These are phyloP conservation scores for Ustilaginoidea virens DNA, from an alignment of 2,329 filamentous ascomycete genomes.

Conservation along the genomic window DNA sequence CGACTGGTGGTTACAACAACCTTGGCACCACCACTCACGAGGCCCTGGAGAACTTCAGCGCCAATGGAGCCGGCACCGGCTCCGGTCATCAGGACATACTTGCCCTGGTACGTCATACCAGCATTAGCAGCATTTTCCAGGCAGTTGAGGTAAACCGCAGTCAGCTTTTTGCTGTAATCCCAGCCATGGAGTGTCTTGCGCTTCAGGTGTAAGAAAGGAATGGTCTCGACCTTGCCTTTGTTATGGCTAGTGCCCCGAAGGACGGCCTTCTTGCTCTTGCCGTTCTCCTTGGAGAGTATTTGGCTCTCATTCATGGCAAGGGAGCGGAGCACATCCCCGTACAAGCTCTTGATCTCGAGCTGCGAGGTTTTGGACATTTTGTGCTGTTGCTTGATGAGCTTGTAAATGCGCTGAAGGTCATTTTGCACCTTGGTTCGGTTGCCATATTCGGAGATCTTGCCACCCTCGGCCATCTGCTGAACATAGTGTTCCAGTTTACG, in stretches of 20 bases:
- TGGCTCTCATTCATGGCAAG: slow-evolving; percentile 96
- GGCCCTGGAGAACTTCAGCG: slow-evolving; percentile 86
- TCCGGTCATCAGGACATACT: slow-evolving; percentile 96
- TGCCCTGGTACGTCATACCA: slow-evolving; percentile 84
- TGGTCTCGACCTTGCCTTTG: slow-evolving; percentile 92
- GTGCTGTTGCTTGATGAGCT: slow-evolving; percentile 96
- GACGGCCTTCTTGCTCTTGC: slow-evolving; percentile 41
- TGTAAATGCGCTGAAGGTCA: slow-evolving; percentile 88
- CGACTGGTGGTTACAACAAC: slow-evolving; percentile 93
- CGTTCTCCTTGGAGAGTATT: slow-evolving; percentile 79
- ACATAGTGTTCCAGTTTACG: slow-evolving; percentile 98
- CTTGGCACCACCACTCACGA: slow-evolving; percentile 93
- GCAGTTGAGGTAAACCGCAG: slow-evolving; percentile 80
- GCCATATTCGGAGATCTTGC: slow-evolving; percentile 96
- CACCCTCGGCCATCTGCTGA: slow-evolving; percentile 93
- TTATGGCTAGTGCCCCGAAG: slow-evolving; percentile 38
- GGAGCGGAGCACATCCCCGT: slow-evolving; percentile 86
- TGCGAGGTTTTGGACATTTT: slow-evolving; percentile 94
- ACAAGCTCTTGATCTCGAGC: slow-evolving; percentile 88
- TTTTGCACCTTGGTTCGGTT: slow-evolving; percentile 97
- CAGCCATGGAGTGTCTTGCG: slow-evolving; percentile 85
- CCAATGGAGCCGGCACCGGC: slow-evolving; percentile 96
- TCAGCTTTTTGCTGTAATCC: slow-evolving; percentile 99
- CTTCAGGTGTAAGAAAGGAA: slow-evolving; percentile 95
- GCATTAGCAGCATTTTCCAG: slow-evolving; percentile 75